phyloP scores from a whole-genome alignment of 2,329 filamentous ascomycete species.

The Alternaria ventricosa region DNA sequence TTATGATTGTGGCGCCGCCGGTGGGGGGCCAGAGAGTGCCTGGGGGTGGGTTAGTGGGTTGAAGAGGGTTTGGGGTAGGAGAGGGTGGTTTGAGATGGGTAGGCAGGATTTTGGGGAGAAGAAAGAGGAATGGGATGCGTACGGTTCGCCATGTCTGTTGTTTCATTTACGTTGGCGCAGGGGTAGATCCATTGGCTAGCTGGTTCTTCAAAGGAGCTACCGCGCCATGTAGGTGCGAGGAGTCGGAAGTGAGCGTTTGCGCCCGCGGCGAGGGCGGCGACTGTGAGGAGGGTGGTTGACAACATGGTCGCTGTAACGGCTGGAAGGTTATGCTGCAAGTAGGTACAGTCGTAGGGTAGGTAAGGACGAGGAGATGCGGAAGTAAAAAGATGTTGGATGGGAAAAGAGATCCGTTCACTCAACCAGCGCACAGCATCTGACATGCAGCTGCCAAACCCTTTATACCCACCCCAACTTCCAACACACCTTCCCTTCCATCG shows the following conservation, averaged over 20 bases:
- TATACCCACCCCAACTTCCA: slow-evolving; percentile 5
- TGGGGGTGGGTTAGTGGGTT: neutral
- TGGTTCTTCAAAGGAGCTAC: slow-evolving; percentile 47
- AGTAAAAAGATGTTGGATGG: neutral
- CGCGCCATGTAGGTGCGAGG: slow-evolving; percentile 52
- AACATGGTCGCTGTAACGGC: slow-evolving; percentile 20
- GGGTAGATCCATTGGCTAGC: slow-evolving; percentile 51
- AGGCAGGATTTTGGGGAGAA: neutral
- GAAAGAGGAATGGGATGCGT: slow-evolving; percentile 17
- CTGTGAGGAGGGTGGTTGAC: slow-evolving; percentile 22
- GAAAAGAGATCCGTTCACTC: neutral
- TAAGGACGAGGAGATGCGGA: neutral
- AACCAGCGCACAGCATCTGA: neutral
- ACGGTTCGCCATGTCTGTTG: slow-evolving; percentile 49
- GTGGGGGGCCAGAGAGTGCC: slow-evolving; percentile 52
- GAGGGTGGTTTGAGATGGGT: too few relatives aligned
- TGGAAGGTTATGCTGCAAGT: neutral
- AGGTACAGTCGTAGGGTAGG: too few relatives aligned
- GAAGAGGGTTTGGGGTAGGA: neutral
- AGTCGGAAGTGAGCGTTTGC: slow-evolving; percentile 54
- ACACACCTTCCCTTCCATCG: neutral
- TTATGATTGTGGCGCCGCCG: slow-evolving; percentile 53
- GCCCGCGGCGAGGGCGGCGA: slow-evolving; percentile 37
- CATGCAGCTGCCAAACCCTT: slow-evolving; percentile 8
- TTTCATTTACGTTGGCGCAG: slow-evolving; percentile 52